Base-by-base conservation (phyloP, 139 green algal genomes). In the Picochlorum sp. region DNA sequence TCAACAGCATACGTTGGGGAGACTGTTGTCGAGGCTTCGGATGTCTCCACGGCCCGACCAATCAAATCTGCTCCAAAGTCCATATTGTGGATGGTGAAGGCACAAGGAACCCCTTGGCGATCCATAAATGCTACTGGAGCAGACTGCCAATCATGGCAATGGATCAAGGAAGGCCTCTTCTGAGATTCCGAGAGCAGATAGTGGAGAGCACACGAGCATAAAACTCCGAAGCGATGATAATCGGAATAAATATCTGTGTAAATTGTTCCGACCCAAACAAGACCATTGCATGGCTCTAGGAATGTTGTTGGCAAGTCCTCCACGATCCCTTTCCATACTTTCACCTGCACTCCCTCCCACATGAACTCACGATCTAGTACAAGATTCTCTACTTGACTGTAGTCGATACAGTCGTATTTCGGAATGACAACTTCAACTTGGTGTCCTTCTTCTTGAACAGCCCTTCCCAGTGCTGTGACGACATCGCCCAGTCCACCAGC, bases 61-160 rank as follows among this genome's bases (percentile, higher is more conserved):
- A 98, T 92, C 14, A 90, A 79, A 63, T 92, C 88, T 1, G 77
- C 83, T 34, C 91, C 90, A 68, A 90, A 96, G 60, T 88, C 86
- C 21, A 96, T 72, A 79, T 97, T 96, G 80, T 97, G 91, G 72
- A 97, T 96, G 28, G 91, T 96, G 81, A 97, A 95, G 1, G 88
- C 73, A 30, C 45, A 66, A 56, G 68, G 71, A 16, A 72, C 66
- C 31, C 30, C 56, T 45, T 70, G 72, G 7, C 67, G 59, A 51
- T 92, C 74, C 63, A 68, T 55, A 59, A 64, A 87, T 0, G 73
- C 71, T 11, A 81, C 75, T 2, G 85, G 80, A 0, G 94, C 94
- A 13, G 82, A 88, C 67, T 87, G 85, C 88, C 89, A 96, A 79
- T 99, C 94, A 77, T 99, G 94, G 76, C 81, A 90, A 82, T 99